A percentile compares a stretch with the other conserved stretches of the same genome.
Evolutionary conservation across 2,329 filamentous ascomycete species (phyloP).

Genomic region (Colletotrichum spaethianum): DNA sequence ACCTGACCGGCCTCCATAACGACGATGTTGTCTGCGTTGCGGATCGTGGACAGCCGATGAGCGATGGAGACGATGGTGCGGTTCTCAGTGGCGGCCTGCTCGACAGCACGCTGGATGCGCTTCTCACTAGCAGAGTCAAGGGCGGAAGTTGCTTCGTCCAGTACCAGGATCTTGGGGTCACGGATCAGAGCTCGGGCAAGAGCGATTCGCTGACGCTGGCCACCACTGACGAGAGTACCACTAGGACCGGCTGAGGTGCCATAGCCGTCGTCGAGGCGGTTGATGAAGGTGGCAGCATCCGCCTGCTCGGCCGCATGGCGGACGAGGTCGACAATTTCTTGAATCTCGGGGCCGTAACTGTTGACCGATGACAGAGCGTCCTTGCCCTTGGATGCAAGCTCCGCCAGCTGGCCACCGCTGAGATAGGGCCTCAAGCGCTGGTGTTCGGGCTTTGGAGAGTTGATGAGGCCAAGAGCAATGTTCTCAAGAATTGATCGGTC

Average conservation of each 20-base stretch:
- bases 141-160: constrained; percentile 68
- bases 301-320: constrained; percentile 65
- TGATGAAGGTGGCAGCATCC: constrained; percentile 67
- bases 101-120: constrained; percentile 59
- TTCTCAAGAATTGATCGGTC: constrained; percentile 57
- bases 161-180: constrained; percentile 62
- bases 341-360: constrained; percentile 43
- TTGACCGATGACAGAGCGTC: constrained; percentile 44
- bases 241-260: constrained; percentile 61
- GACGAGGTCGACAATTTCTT: constrained; percentile 62
- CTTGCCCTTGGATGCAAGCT: constrained; percentile 56
- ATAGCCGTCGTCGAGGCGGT: constrained; percentile 62
- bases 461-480: constrained; percentile 59
- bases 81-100: constrained; percentile 55
- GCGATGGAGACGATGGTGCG: constrained; percentile 78
- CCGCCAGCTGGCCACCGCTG: constrained; percentile 58
- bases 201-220: constrained; percentile 67
- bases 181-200: constrained; percentile 65
- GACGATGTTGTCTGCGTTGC: constrained; percentile 76
- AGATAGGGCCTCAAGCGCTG: constrained; percentile 55
- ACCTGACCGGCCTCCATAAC: constrained; percentile 74
- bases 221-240: constrained; percentile 64
- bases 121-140: constrained; percentile 65
- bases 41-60: constrained; percentile 73
- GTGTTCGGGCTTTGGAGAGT: constrained; percentile 50